A percentile compares a stretch with the other conserved stretches of the same genome.
phyloP scores from a whole-genome alignment of 306 rosid species.

The Astragalus glycyphyllos region DNA sequence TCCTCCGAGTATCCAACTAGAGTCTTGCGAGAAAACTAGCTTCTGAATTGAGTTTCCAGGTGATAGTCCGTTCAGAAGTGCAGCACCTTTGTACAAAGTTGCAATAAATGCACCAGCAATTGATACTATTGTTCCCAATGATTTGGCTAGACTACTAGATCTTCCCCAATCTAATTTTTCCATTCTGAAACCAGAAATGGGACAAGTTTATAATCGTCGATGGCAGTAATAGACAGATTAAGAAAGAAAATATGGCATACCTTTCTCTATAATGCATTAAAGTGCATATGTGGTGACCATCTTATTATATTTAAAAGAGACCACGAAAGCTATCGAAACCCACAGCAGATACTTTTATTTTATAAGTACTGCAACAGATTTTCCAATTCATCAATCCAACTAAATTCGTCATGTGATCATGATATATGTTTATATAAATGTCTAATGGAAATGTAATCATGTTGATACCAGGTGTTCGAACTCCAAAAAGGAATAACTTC shows the following conservation, averaged over 20 bases:
- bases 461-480: slow-evolving; percentile 7
- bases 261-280: slow-evolving; percentile 16
- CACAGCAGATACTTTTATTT: background rate
- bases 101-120: slow-evolving; percentile 79
- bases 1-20: slow-evolving; percentile 77
- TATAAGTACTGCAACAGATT: background rate
- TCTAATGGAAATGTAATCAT: background rate
- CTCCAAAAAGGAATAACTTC: slow-evolving; percentile 30
- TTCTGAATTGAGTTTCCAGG: slow-evolving; percentile 40
- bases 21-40: slow-evolving; percentile 52
- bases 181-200: slow-evolving; percentile 63
- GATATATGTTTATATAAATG: slow-evolving; percentile 19
- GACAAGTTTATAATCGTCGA: slow-evolving; percentile 35
- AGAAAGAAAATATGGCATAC: slow-evolving; percentile 19
- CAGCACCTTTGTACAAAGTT: slow-evolving; percentile 81
- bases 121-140: slow-evolving; percentile 71
- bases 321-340: slow-evolving; percentile 15
- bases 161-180: slow-evolving; percentile 69
- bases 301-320: slow-evolving; percentile 1
- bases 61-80: slow-evolving; percentile 55
- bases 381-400: slow-evolving; percentile 8
- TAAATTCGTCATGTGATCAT: background rate
- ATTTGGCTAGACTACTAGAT: slow-evolving; percentile 64
- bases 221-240: background rate
- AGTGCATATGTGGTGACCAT: slow-evolving; percentile 3